Conservation (phyloP, 139 green algal genomes). For the Nannochloris sp. region DNA sequence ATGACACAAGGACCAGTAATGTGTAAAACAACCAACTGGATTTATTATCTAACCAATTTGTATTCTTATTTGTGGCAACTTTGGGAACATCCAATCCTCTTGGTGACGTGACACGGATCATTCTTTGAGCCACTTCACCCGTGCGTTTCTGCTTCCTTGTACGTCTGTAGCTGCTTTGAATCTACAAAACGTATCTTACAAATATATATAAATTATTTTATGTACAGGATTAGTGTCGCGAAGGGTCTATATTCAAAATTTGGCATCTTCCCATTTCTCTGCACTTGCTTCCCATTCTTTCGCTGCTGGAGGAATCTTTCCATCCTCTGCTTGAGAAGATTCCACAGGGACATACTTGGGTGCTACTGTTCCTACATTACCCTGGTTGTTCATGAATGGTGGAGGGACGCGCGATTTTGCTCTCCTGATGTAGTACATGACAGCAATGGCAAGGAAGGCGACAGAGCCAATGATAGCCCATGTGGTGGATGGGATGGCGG, state of each 20-base stretch:
- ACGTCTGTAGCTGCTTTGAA: not conserved
- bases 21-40: constrained; percentile 71
- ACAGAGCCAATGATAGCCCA: no score
- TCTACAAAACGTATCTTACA: no score
- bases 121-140: not conserved
- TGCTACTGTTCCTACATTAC: not conserved
- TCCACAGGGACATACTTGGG: not conserved
- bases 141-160: not conserved
- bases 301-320: not conserved
- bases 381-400: not conserved
- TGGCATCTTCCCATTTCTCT: constrained; percentile 4
- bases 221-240: no score
- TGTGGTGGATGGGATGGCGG: no score
- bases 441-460: no score
- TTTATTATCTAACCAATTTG: constrained; percentile 28
- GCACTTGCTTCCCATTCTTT: not conserved
- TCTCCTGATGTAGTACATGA: no score
- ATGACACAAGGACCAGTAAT: constrained; percentile 52
- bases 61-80: constrained; percentile 23
- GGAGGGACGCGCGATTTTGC: no score
- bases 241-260: not conserved
- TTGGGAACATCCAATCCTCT: not conserved
- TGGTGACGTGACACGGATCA: constrained; percentile 1
- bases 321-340: not conserved
- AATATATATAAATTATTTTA: no score